These are phyloP conservation scores for Plasmopara muralis DNA, from an alignment of 352 stramenopile species.

Conservation along the genomic window DNA sequence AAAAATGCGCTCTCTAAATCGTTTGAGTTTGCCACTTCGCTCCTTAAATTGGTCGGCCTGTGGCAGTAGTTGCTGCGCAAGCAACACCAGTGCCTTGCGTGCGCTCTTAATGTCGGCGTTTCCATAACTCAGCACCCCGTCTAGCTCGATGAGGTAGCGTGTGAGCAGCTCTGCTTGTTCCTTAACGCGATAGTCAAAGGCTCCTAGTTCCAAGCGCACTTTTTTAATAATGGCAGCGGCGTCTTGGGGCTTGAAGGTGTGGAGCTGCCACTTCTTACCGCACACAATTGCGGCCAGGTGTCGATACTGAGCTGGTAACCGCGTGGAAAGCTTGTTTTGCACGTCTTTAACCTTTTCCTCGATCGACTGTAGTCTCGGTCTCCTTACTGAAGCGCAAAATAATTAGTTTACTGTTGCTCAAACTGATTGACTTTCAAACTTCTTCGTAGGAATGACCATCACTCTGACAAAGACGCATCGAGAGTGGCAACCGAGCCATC, in stretches of 20 bases:
- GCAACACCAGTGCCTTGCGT: conserved; percentile 47
- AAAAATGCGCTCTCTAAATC: conserved; percentile 34
- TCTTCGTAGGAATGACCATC: no score
- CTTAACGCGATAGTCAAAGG: conserved; percentile 53
- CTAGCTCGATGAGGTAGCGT: conserved; percentile 42
- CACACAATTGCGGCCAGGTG: conserved; percentile 30
- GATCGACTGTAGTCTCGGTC: conserved; percentile 33
- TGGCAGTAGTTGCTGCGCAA: conserved; percentile 39
- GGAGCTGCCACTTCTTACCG: conserved; percentile 40
- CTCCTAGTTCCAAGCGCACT: conserved; percentile 38
- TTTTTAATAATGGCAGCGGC: conserved; percentile 25
- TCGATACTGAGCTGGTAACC: conserved; percentile 27
- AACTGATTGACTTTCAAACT: no score
- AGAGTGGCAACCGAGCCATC: no score
- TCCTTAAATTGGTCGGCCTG: conserved; percentile 37
- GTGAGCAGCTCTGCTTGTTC: conserved; percentile 60
- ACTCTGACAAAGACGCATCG: no score
- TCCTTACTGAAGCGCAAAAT: conserved; percentile 7
- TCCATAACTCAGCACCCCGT: conserved; percentile 54
- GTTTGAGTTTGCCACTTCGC: conserved; percentile 35
- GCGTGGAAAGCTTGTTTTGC: conserved; percentile 33
- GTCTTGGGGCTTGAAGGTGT: conserved; percentile 11
- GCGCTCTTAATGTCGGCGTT: conserved; percentile 38
- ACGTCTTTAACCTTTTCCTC: conserved; percentile 33
- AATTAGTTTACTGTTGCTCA: no score